A percentile compares a stretch with the other conserved stretches of the same genome.
Evolutionary conservation across 1,284 basidiomycete genomes (phyloP).

Genomic region (Kalmanozyma brasiliensis): DNA sequence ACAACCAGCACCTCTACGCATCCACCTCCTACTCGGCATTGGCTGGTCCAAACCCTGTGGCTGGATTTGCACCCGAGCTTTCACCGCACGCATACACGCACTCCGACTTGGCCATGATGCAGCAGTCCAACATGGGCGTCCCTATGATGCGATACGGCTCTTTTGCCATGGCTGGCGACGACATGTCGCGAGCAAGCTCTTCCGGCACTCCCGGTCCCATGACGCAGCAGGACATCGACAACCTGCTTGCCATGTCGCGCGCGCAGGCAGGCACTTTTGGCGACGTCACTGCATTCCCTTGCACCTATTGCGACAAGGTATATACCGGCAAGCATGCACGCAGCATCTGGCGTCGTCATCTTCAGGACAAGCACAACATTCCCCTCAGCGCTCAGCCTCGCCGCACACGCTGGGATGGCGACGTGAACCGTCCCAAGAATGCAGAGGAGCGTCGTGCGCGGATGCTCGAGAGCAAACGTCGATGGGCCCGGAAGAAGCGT

Average conservation of each 20-base stretch:
- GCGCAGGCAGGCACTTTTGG: conserved; percentile 51
- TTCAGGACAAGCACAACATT: conserved; percentile 73
- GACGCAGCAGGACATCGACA: conserved; percentile 55
- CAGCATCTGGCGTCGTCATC: conserved; percentile 72
- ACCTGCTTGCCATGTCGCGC: conserved; percentile 58
- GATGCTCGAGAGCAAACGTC: conserved; percentile 71
- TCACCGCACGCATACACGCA: conserved; percentile 24
- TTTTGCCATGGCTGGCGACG: conserved; percentile 26
- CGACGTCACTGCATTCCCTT: conserved; percentile 66
- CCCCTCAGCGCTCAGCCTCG: conserved; percentile 71
- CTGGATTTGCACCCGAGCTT: conserved; percentile 18
- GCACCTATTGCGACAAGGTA: conserved; percentile 70
- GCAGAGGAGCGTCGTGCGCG: conserved; percentile 71
- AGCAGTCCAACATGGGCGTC: conserved; percentile 7
- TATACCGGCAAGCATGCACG: conserved; percentile 73
- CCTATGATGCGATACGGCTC: conserved; percentile 46
- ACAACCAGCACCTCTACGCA: conserved; percentile 23
- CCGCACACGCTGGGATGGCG: conserved; percentile 72
- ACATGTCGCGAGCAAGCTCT: conserved; percentile 30
- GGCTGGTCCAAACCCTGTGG: conserved; percentile 13
- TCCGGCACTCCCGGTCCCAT: conserved; percentile 33
- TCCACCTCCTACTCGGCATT: conserved; percentile 32
- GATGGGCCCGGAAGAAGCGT: conserved; percentile 72
- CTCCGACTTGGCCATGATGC: conserved; percentile 30
- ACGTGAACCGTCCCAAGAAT: conserved; percentile 71